Evolutionary conservation across 2,329 filamentous ascomycete species (phyloP), one percentile per base, ranked within the genome.

Genomic region (Fusarium pseudoanthophilum): DNA sequence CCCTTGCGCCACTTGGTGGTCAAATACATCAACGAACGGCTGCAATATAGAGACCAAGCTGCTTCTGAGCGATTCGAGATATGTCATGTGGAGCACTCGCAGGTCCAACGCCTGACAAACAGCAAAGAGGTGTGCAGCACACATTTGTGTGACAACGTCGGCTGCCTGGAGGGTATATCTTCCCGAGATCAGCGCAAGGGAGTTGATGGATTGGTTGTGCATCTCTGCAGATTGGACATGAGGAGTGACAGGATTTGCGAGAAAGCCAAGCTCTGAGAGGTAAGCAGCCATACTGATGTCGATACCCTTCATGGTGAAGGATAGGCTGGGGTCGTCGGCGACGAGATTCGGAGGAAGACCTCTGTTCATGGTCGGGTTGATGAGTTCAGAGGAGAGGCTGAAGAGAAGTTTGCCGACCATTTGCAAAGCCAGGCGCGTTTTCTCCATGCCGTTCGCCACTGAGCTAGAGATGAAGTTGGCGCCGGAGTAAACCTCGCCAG

Each of bases 1-100:
- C 13, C 10, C 20, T 14, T 21, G 7, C 1, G 14, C 1, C 3
- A 13, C 14, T 2, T 7, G 20, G 1, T 13, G 5, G 0, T 39
- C 51, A 5, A 53, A 0, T 13, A 2, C 34, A n/a, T 13, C 1
- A 1, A 53, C 10, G 11, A 37, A 28, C 7, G 34, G 51, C 1
- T 21, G 32, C 0, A 37, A 3, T 28, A 28, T 18, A 9, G 34
- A 28, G 14, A 2, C 10, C 7, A 53, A 21, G 10, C 13, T 5
- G 24, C 5, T 26, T 26, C 20, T 21, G 5, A 53, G 5, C 11
- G 4, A 2, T n/a, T 53, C 1, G 7, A 52, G 32, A 26, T 21
- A 37, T 2, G 18, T 21, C 18, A 36, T 21, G 5, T 52, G 32
- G 0, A 52, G 13, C 1, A 37, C 49, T 7, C 49, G 49, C 18